Percentiles rank a stretch among this genome's conserved stretches.
Evolutionary conservation across 225 moss, liverwort and hornwort genomes (phyloP).

Genomic region (Sphagnum tenellum): DNA sequence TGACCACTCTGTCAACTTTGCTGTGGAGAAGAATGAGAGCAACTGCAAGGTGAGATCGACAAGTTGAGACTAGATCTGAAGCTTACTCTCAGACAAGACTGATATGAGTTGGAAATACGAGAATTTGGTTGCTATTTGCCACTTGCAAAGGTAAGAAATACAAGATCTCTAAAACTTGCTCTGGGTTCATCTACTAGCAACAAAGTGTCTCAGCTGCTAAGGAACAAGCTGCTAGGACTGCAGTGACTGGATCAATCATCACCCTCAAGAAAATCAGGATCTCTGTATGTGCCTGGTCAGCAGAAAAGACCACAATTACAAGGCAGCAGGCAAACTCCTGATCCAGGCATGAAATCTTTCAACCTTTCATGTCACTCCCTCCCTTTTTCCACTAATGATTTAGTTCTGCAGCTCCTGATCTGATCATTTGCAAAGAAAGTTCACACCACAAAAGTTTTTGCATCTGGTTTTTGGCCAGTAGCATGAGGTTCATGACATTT

Average conservation of each 20-base stretch:
- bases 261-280: not conserved
- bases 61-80: conserved; percentile 55
- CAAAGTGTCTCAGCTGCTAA: conserved; percentile 9
- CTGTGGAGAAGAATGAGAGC: conserved; percentile 23
- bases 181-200: conserved; percentile 17
- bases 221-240: conserved; percentile 7
- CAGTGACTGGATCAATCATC: not conserved
- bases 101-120: conserved; percentile 57
- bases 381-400: not conserved
- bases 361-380: not conserved
- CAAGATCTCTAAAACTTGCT: conserved; percentile 55
- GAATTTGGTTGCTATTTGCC: conserved; percentile 66
- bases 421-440: no score
- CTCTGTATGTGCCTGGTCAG: conserved; percentile 2
- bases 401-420: no score
- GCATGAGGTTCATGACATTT: no score
- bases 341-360: conserved; percentile 55
- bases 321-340: conserved; percentile 49
- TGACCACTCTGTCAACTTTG: conserved; percentile 33
- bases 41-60: conserved; percentile 59
- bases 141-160: conserved; percentile 86
- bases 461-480: no score
- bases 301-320: conserved; percentile 31
- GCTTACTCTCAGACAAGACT: conserved; percentile 61
- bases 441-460: no score